A percentile compares a stretch with the other conserved stretches of the same genome.
phyloP scores from a whole-genome alignment of 176 grass and related monocot species.

The Avena insularis region DNA sequence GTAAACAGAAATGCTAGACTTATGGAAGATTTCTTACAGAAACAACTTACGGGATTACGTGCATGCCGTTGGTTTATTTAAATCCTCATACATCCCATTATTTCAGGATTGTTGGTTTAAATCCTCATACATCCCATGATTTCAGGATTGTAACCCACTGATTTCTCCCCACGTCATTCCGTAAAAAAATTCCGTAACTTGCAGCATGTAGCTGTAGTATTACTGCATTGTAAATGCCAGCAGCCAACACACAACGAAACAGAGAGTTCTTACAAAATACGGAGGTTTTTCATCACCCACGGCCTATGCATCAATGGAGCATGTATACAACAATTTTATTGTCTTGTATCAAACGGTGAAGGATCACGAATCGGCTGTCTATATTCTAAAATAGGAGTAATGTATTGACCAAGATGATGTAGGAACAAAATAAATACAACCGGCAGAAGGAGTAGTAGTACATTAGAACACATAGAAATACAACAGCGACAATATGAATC shows the following conservation, averaged over 20 bases:
- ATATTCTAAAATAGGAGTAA: background rate
- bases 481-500: slow-evolving; percentile 10
- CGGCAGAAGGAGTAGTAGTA: background rate
- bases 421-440: slow-evolving; percentile 34
- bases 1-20: too few relatives aligned
- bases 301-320: background rate
- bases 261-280: background rate
- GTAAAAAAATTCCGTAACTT: too few relatives aligned
- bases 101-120: too few relatives aligned
- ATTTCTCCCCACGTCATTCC: too few relatives aligned
- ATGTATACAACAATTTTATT: slow-evolving; percentile 47
- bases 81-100: too few relatives aligned
- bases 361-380: slow-evolving; percentile 33
- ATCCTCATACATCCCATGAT: too few relatives aligned
- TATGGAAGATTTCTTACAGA: too few relatives aligned
- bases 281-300: background rate
- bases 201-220: too few relatives aligned
- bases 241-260: background rate
- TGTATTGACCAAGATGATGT: slow-evolving; percentile 29
- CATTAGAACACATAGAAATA: slow-evolving; percentile 19
- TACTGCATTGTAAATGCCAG: background rate
- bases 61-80: too few relatives aligned
- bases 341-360: slow-evolving; percentile 45
- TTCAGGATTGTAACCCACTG: too few relatives aligned
- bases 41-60: too few relatives aligned